Evolutionary conservation across 768 basidiomycete species (phyloP), one percentile per base, ranked within the genome.

Genomic region (Gymnopilus junonius): DNA sequence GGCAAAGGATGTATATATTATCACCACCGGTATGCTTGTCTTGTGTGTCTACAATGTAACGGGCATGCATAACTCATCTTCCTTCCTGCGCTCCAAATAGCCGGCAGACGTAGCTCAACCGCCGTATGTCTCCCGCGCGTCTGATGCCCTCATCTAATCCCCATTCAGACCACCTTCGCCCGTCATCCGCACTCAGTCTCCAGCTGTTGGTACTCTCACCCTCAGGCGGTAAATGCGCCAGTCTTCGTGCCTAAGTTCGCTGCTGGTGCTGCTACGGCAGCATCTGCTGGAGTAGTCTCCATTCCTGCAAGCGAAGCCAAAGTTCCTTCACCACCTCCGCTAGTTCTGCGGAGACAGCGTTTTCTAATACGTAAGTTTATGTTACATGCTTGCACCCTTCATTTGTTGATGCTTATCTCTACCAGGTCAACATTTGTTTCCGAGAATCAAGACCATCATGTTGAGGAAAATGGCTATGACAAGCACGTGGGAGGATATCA

Each of bases 1-100:
- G 91, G 92, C 70, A 92, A 92, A 78, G 92, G 92, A 62, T 96
- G 94, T 77, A 80, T 84, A 54, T 95, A 91, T 74, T 87, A 87
- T 69, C 94, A 95, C 74, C 93, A 53, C 80, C 86, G 69, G 90
- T 91, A 73, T 62, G 82, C 71, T 43, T 64, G 20, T 53, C 42
- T 50, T 32, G n/a, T 59, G n/a, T 4, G 34, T 32, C 21, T 7
- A 29, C 27, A 20, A 21, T 59, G 39, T 21, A 23, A n/a, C 11
- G 12, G 31, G n/a, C 27, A 32, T 29, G 12, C 12, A 39, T 34
- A 54, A 53, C 59, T 59, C 37, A 42, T 20, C 17, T 20, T 14
- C 31, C 23, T 34, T 35, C 20, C 35, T 42, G 20, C 12, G 46
- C n/a, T n/a, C n/a, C n/a, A n/a, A 54, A 39, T 55, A 70, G 68